Base-by-base conservation (phyloP, 1,284 basidiomycete genomes). In the Cryptococcus sp. region DNA sequence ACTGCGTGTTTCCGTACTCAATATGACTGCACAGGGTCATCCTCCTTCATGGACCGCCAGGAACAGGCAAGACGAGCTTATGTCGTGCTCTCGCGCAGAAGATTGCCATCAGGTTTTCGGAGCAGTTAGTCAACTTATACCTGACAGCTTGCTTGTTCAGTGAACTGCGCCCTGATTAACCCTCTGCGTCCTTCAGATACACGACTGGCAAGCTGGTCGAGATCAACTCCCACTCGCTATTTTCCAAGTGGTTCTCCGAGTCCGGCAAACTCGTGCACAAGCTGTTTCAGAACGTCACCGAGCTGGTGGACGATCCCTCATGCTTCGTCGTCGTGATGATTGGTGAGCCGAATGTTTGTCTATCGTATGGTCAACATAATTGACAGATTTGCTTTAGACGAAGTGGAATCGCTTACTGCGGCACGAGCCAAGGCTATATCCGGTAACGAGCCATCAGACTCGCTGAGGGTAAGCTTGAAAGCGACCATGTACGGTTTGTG, bases 161-260 rank as follows among this genome's bases (percentile, higher is more conserved):
- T 54, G 44, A 48, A 38, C 8, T 17, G 13, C n/a, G 17, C 17
- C 17, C 23, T 23, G 5, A 27, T 16, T 4, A 15, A n/a, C 16
- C 8, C 39, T 17, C 48, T 23, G 45, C 47, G 53, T 23, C 40
- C 22, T 2, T 13, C 67, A 93, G 92, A 52, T 99, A 96, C 74
- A 82, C 88, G 0, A 84, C 89, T 74, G 87, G 91, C 27, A 88
- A 90, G 56, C 81, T 99, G 3, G 85, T 99, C 48, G 96, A 99
- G 77, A 97, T 99, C 76, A 99, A 99, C 73, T 93, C 93, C 0
- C 93, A 97, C 79, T 96, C 93, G 0, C 82, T 96, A 6, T 96
- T 97, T 75, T 93, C 91, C 7, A 89, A 92, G 65, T 96, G 93
- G 93, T 99, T 99, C 80, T 96, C 93, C 1, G 96, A 99, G 74